Percentiles rank a stretch among this genome's conserved stretches.
Conservation (phyloP, 768 basidiomycete genomes). For the Panaeolus papilionaceus region DNA sequence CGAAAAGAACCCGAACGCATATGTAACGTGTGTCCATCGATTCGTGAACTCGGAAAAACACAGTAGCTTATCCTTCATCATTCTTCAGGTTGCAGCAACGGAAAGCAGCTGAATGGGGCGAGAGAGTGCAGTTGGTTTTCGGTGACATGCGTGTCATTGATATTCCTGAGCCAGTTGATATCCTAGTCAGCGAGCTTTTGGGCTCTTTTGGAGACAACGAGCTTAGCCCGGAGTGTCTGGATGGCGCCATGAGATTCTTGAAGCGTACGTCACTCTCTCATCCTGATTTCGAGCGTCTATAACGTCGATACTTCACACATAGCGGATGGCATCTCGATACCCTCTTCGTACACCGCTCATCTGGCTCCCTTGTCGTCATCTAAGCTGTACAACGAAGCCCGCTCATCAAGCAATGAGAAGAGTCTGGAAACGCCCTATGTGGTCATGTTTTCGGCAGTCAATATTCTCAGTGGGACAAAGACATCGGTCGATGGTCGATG, state of each 20-base stretch:
- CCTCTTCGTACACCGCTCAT: conserved; percentile 94
- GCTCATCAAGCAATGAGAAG: conserved; percentile 67
- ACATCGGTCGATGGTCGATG: conserved; percentile 65
- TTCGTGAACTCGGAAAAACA: conserved; percentile 17
- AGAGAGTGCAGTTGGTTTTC: conserved; percentile 80
- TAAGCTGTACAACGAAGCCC: conserved; percentile 88
- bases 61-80: conserved; percentile 21
- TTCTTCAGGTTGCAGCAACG: conserved; percentile 78
- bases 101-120: conserved; percentile 82
- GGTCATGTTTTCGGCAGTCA: conserved; percentile 96
- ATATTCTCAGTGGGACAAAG: conserved; percentile 84
- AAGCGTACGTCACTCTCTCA: conserved; percentile 67
- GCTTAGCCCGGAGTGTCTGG: conserved; percentile 96
- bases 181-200: conserved; percentile 93
- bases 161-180: conserved; percentile 88
- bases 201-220: conserved; percentile 99
- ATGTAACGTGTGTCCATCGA: conserved; percentile 76
- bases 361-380: conserved; percentile 94
- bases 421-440: conserved; percentile 95
- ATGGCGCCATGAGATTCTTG: conserved; percentile 92
- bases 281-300: not conserved
- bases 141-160: conserved; percentile 93
- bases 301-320: conserved; percentile 14
- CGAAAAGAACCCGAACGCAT: conserved; percentile 97
- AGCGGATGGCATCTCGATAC: conserved; percentile 96